Evolutionary conservation across 2,329 filamentous ascomycete genomes (phyloP).

Genomic region (Sporothrix inflata): DNA sequence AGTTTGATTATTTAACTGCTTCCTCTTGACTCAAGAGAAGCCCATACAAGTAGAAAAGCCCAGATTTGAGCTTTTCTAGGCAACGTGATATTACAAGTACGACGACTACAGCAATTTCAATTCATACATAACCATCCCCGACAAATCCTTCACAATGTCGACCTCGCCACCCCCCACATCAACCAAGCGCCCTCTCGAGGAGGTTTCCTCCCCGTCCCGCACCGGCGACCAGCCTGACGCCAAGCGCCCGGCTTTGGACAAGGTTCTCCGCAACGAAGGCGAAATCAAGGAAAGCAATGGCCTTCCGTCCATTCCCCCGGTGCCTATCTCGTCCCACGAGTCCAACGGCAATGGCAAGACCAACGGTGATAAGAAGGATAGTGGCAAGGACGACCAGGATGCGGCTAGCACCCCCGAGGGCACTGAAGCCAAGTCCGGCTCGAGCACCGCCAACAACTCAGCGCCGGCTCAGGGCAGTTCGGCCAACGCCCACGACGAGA

Average conservation of each 20-base stretch:
- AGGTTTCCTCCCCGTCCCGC: slow-evolving; percentile 91
- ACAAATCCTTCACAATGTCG: slow-evolving; percentile 63
- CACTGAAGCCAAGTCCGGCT: slow-evolving; percentile 57
- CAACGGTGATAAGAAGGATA: slow-evolving; percentile 57
- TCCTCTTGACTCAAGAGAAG: slow-evolving; percentile 12
- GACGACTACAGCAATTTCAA: slow-evolving; percentile 38
- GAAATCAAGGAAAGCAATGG: slow-evolving; percentile 53
- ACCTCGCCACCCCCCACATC: slow-evolving; percentile 69
- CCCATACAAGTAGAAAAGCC: neutral
- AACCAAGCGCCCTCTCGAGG: slow-evolving; percentile 92
- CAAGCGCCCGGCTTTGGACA: slow-evolving; percentile 94
- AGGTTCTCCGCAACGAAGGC: slow-evolving; percentile 73
- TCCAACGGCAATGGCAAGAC: slow-evolving; percentile 55
- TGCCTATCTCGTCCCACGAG: slow-evolving; percentile 47
- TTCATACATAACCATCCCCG: slow-evolving; percentile 31
- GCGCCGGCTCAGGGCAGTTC: slow-evolving; percentile 50
- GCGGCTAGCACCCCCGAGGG: slow-evolving; percentile 72
- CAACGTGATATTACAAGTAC: slow-evolving; percentile 30
- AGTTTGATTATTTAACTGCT: slow-evolving; percentile 44
- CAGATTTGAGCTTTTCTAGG: slow-evolving; percentile 8
- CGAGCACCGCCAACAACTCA: slow-evolving; percentile 46
- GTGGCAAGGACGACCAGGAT: slow-evolving; percentile 61
- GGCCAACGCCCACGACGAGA: slow-evolving; percentile 77
- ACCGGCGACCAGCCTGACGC: slow-evolving; percentile 93
- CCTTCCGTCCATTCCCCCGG: slow-evolving; percentile 36